Conservation (phyloP, 148 eudicot genomes). For the Suaeda aralocaspica region DNA sequence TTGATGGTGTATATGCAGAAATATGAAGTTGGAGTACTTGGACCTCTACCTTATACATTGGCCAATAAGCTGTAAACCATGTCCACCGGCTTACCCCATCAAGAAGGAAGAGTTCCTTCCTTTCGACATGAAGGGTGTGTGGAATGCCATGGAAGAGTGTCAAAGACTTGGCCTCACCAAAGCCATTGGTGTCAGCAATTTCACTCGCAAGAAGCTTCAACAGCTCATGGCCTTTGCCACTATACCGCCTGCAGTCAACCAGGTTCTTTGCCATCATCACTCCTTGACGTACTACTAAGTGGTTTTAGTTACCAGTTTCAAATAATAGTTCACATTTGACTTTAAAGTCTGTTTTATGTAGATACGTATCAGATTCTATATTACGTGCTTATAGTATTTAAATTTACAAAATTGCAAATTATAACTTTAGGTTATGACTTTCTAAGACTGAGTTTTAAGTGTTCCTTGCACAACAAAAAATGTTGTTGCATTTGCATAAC, state of each 20-base stretch:
- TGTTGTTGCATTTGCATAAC: background rate
- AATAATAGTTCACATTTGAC: background rate
- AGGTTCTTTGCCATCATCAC: constrained; percentile 27
- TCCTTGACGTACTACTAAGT: no score
- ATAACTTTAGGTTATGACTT: background rate
- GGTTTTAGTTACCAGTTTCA: no score
- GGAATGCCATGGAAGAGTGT: constrained; percentile 65
- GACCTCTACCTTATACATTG: constrained; percentile 34
- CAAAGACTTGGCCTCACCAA: constrained; percentile 51
- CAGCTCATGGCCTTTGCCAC: constrained; percentile 39
- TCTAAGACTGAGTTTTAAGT: background rate
- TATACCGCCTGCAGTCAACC: constrained; percentile 62
- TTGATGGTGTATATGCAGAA: constrained; percentile 24
- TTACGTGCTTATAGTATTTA: no score
- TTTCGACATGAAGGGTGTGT: constrained; percentile 26
- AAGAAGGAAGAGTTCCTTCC: constrained; percentile 26
- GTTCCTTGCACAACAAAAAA: background rate
- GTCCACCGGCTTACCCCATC: constrained; percentile 25
- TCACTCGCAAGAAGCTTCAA: constrained; percentile 48
- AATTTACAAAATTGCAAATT: background rate
- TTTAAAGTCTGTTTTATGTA: background rate
- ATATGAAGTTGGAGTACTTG: constrained; percentile 32
- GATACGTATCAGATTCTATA: no score
- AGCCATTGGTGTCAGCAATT: constrained; percentile 66
- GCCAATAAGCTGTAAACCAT: constrained; percentile 31